Evolutionary conservation across 1,139 yeast genomes (phyloP).

Genomic region (Pichia sp.): DNA sequence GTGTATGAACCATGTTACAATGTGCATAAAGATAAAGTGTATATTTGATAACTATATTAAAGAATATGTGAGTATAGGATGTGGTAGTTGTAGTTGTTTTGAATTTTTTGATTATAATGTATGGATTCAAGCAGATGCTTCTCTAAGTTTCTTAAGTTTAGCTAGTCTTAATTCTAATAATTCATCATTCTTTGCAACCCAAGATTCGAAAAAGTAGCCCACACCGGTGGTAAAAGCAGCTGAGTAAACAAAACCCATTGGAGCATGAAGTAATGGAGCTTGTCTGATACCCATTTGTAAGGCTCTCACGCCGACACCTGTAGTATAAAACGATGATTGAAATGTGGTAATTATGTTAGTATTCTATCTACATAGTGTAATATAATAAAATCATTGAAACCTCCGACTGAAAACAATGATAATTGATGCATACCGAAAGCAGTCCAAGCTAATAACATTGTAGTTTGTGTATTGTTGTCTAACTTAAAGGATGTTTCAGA

Average conservation of each 20-base stretch:
- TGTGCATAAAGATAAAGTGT: background rate
- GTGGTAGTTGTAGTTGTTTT: background rate
- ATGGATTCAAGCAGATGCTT: conserved; percentile 12
- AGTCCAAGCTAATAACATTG: conserved; percentile 31
- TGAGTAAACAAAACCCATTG: conserved; percentile 34
- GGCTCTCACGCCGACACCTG: conserved; percentile 35
- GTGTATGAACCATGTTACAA: background rate
- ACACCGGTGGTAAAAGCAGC: conserved; percentile 36
- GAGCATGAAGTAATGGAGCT: conserved; percentile 31
- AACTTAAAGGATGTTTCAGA: too few species aligned
- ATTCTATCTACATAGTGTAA: background rate
- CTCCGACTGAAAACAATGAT: background rate
- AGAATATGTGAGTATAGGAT: background rate
- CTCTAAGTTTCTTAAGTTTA: conserved; percentile 32
- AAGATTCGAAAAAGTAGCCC: conserved; percentile 32
- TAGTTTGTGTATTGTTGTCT: background rate
- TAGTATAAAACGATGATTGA: background rate
- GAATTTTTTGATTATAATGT: background rate
- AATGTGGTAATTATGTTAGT: conserved; percentile 1
- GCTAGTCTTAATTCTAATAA: conserved; percentile 31
- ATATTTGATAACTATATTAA: background rate
- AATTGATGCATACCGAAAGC: conserved; percentile 27
- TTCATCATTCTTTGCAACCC: conserved; percentile 33
- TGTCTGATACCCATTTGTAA: conserved; percentile 36
- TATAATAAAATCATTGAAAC: background rate